These are phyloP conservation scores for Gaertneriomyces semiglobifer DNA, from an alignment of 192 early-diverging fungal genomes.

Conservation along the genomic window DNA sequence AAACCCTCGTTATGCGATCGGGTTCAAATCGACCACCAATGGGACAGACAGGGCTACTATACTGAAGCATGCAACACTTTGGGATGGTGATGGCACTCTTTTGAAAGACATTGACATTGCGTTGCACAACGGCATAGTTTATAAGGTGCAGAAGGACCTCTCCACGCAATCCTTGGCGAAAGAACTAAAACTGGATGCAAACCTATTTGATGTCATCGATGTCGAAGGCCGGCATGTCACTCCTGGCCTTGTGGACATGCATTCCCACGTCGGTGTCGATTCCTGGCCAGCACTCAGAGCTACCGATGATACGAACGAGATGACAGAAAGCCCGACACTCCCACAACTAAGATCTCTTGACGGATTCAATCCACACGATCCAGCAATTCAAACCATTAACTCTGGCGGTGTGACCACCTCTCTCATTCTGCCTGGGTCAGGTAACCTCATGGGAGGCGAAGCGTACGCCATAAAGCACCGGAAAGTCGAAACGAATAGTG, in stretches of 20 bases:
- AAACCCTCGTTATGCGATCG: too few relatives aligned
- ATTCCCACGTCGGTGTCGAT: conserved; percentile 62
- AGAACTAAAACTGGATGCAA: too few relatives aligned
- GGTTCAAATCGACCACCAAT: too few relatives aligned
- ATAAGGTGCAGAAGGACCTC: conserved; percentile 39
- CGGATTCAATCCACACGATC: conserved; percentile 63
- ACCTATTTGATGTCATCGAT: conserved; percentile 39
- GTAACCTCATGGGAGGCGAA: conserved; percentile 76
- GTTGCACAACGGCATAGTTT: conserved; percentile 57
- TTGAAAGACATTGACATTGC: conserved; percentile 48
- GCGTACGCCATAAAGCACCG: conserved; percentile 64
- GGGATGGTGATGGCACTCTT: conserved; percentile 51
- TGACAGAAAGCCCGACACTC: conserved; percentile 50
- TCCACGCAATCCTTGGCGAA: conserved; percentile 33
- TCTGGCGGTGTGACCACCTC: conserved; percentile 73
- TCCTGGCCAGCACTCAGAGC: conserved; percentile 60
- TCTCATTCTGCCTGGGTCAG: conserved; percentile 69
- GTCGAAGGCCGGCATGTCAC: conserved; percentile 65
- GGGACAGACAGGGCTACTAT: conserved; percentile 23
- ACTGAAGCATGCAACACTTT: conserved; percentile 58
- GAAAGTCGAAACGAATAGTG: conserved; percentile 46
- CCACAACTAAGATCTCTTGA: conserved; percentile 67
- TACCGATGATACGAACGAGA: conserved; percentile 64
- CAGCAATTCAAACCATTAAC: conserved; percentile 52
- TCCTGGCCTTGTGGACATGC: conserved; percentile 77